A percentile compares a stretch with the other conserved stretches of the same genome.
Conservation (phyloP, 805 yeast species). For the Monosporozyma unispora region DNA sequence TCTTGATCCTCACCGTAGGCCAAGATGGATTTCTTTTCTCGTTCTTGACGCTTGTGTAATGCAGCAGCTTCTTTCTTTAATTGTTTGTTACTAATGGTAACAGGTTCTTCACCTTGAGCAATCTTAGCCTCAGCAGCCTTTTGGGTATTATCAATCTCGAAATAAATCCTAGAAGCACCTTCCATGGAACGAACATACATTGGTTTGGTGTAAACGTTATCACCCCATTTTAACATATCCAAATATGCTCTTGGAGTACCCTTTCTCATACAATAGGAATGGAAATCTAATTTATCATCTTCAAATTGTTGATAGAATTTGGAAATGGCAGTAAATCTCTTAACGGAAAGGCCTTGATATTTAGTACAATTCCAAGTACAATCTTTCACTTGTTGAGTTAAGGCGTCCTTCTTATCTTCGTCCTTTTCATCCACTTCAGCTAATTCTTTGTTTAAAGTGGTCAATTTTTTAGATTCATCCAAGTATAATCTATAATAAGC, state of each 20-base stretch:
- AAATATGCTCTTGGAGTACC: conserved; percentile 84
- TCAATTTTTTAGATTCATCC: conserved; percentile 16
- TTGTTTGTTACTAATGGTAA: conserved; percentile 34
- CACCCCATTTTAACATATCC: conserved; percentile 76
- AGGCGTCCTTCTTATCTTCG: conserved; percentile 22
- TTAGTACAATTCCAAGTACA: conserved; percentile 37
- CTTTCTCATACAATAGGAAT: conserved; percentile 79
- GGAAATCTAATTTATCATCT: conserved; percentile 90
- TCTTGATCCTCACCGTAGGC: conserved; percentile 45
- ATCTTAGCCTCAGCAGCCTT: conserved; percentile 4
- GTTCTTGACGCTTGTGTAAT: conserved; percentile 42
- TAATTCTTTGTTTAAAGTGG: conserved; percentile 4
- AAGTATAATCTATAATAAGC: conserved; percentile 59
- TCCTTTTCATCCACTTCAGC: conserved; percentile 11
- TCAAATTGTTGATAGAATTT: conserved; percentile 61
- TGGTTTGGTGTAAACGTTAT: conserved; percentile 58
- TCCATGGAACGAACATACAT: conserved; percentile 59
- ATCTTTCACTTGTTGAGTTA: conserved; percentile 26
- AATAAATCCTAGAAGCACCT: conserved; percentile 53
- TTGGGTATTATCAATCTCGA: conserved; percentile 29
- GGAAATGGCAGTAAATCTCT: conserved; percentile 61
- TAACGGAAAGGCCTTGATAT: conserved; percentile 64
- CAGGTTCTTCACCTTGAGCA: conserved; percentile 7
- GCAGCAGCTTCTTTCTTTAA: conserved; percentile 48
- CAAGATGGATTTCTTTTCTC: conserved; percentile 37